phyloP scores from a whole-genome alignment of 176 grass and related monocot species.

The Avena atlantica region DNA sequence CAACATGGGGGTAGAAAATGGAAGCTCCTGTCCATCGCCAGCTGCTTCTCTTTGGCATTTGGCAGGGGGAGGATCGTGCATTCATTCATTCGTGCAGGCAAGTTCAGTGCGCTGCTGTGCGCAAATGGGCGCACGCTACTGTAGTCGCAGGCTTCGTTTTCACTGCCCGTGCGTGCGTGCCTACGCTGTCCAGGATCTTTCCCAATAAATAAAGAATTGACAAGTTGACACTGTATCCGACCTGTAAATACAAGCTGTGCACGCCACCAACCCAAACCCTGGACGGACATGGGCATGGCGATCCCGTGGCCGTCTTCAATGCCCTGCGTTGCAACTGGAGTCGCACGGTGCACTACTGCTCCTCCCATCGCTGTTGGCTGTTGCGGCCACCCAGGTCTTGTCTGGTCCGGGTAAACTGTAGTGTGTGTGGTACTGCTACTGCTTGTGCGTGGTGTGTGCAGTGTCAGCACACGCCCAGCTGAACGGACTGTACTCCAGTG shows the following conservation, averaged over 20 bases:
- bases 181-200: constrained; percentile 24
- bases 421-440: not conserved
- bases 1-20: not conserved
- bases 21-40: not conserved
- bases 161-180: not conserved
- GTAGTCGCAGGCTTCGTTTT: not conserved
- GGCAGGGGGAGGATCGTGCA: not conserved
- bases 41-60: not conserved
- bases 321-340: not conserved
- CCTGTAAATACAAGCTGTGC: constrained; percentile 19
- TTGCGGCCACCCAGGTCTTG: not conserved
- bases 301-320: constrained; percentile 45
- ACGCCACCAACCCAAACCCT: constrained; percentile 22
- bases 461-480: not conserved
- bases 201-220: constrained; percentile 35
- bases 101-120: not conserved
- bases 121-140: not conserved
- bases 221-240: constrained; percentile 16
- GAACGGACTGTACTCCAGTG: not conserved
- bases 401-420: not conserved
- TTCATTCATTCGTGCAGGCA: not conserved
- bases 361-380: not conserved
- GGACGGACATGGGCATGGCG: not conserved
- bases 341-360: not conserved
- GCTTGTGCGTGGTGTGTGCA: not conserved